A percentile compares a stretch with the other conserved stretches of the same genome.
Conservation (phyloP, 345 rosid species). For the Adansonia digitata region DNA sequence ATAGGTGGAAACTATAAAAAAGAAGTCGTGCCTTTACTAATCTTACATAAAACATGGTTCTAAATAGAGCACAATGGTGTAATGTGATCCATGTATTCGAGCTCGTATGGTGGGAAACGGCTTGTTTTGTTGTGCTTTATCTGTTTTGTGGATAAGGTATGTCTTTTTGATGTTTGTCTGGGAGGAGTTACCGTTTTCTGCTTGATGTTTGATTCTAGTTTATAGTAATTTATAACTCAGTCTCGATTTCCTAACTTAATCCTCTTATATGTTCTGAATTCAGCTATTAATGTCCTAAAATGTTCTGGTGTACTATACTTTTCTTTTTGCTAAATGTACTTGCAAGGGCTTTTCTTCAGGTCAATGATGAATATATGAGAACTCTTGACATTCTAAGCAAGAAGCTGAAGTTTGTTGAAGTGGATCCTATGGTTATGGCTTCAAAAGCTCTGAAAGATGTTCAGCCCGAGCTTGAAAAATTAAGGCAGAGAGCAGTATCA, state of each 20-base stretch:
- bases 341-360: slow-evolving; percentile 43
- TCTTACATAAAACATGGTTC: not conserved
- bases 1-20: not conserved
- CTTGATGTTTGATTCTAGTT: not conserved
- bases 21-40: not conserved
- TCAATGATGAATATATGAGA: slow-evolving; percentile 86
- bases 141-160: not conserved
- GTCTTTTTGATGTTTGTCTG: not conserved
- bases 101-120: not conserved
- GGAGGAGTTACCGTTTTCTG: not conserved
- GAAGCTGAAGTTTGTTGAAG: slow-evolving; percentile 82
- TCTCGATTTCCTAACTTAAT: not conserved
- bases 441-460: slow-evolving; percentile 95
- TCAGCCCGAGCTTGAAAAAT: slow-evolving; percentile 95
- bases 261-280: not conserved
- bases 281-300: slow-evolving; percentile 3
- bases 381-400: slow-evolving; percentile 85
- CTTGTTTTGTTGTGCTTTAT: not conserved
- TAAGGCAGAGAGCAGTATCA: slow-evolving; percentile 89
- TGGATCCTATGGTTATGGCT: slow-evolving; percentile 66
- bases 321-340: slow-evolving; percentile 16
- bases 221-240: not conserved
- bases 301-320: not conserved
- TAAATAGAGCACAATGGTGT: not conserved
- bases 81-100: not conserved